Conservation (phyloP, 2,329 filamentous ascomycete genomes). For the Furcasterigmium sp. region DNA sequence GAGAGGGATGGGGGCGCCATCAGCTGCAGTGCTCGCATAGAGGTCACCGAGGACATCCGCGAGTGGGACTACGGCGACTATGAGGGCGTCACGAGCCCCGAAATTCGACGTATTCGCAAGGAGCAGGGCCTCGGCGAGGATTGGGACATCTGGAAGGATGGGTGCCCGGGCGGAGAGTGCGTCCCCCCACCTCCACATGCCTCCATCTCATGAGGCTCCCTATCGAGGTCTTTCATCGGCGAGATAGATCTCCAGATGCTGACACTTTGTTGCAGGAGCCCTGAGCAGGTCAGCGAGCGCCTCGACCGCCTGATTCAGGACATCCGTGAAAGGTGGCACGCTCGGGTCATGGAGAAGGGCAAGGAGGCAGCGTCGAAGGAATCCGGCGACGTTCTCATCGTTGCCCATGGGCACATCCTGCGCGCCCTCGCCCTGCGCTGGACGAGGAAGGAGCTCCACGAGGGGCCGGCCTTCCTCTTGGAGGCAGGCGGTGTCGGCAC, state of each 20-base stretch:
- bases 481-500: constrained; percentile 84
- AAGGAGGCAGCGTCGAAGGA: constrained; percentile 24
- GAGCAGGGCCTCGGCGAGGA: constrained; percentile 49
- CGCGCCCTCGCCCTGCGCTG: constrained; percentile 85
- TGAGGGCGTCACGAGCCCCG: constrained; percentile 69
- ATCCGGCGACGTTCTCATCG: constrained; percentile 47
- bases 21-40: constrained; percentile 54
- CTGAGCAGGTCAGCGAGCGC: constrained; percentile 65
- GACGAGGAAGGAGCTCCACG: constrained; percentile 66
- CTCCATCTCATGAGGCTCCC: too few relatives aligned
- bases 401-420: constrained; percentile 87
- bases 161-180: constrained; percentile 79
- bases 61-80: constrained; percentile 90
- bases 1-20: constrained; percentile 17
- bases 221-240: too few relatives aligned
- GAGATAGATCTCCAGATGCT: background rate
- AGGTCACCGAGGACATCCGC: constrained; percentile 66
- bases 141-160: constrained; percentile 90
- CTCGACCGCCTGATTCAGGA: constrained; percentile 73
- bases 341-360: constrained; percentile 52
- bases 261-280: constrained; percentile 42
- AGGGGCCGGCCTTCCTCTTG: constrained; percentile 75
- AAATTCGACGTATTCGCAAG: constrained; percentile 57
- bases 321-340: constrained; percentile 63
- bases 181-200: constrained; percentile 22